Conservation (phyloP, 257 asterid species). For the Ehretia macrophylla region DNA sequence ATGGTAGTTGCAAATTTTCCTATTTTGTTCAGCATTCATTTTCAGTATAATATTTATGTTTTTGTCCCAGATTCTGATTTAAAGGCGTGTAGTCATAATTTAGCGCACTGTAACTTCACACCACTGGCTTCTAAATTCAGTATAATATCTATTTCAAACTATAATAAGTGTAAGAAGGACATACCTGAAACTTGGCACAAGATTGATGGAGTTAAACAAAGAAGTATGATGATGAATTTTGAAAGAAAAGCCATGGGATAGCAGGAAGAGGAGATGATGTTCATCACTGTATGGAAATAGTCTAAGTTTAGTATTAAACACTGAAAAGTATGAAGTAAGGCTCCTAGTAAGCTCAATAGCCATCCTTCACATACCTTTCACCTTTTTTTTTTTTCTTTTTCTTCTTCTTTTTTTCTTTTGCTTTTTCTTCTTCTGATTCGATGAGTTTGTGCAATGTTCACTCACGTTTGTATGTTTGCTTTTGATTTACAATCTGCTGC, state of each 20-base stretch:
- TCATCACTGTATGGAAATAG: background rate
- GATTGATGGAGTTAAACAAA: slow-evolving; percentile 44
- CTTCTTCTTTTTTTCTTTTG: too few relatives aligned
- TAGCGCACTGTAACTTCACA: too few relatives aligned
- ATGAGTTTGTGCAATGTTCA: slow-evolving; percentile 4
- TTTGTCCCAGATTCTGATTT: too few relatives aligned
- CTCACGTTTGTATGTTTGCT: background rate
- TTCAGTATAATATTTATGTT: too few relatives aligned
- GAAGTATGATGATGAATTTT: slow-evolving; percentile 26
- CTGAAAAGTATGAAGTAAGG: slow-evolving; percentile 6
- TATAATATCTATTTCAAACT: too few relatives aligned
- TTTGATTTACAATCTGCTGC: background rate
- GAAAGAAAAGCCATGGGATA: slow-evolving; percentile 48
- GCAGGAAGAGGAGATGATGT: slow-evolving; percentile 19
- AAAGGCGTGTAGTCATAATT: too few relatives aligned
- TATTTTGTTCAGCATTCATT: too few relatives aligned
- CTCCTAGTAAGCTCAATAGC: background rate
- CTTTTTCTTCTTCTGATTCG: background rate
- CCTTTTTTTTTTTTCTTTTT: too few relatives aligned
- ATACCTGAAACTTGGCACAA: slow-evolving; percentile 74
- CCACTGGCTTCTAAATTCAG: too few relatives aligned
- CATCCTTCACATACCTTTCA: slow-evolving; percentile 1
- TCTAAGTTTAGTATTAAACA: background rate
- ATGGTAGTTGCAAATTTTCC: too few relatives aligned
- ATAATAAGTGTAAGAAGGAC: background rate